A percentile compares a stretch with the other conserved stretches of the same genome.
These are phyloP conservation scores for Didymella lethalis DNA, from an alignment of 2,329 filamentous ascomycete genomes.

Conservation along the genomic window DNA sequence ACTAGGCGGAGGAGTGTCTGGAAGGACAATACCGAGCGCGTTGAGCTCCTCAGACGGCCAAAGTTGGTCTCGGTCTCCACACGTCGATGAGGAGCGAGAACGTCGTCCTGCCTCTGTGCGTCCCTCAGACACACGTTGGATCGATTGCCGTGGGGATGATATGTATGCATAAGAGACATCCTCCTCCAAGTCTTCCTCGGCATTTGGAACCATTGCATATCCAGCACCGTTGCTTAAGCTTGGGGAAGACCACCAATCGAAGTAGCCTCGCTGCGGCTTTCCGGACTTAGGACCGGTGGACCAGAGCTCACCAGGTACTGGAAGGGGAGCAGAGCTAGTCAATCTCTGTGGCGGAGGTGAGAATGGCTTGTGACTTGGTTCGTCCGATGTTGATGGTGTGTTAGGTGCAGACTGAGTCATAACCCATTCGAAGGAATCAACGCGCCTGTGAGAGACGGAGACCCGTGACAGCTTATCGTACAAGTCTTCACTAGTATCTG, in stretches of 20 bases:
- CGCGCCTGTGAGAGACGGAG: slow-evolving; percentile 16
- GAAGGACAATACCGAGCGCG: slow-evolving; percentile 16
- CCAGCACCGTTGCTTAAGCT: background rate
- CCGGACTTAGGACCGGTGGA: background rate
- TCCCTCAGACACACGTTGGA: background rate
- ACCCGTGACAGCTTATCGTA: slow-evolving; percentile 18
- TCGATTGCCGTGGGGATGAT: background rate
- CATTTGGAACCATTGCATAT: slow-evolving; percentile 4
- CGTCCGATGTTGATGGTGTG: slow-evolving; percentile 4
- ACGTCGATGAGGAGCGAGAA: background rate
- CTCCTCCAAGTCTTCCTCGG: background rate
- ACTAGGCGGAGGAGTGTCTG: slow-evolving; percentile 3
- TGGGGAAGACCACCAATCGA: slow-evolving; percentile 18
- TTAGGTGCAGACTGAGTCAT: slow-evolving; percentile 15
- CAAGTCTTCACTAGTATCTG: background rate
- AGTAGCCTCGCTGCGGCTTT: slow-evolving; percentile 3
- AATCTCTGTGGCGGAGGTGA: slow-evolving; percentile 1
- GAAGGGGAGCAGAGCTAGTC: slow-evolving; percentile 8
- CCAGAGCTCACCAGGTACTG: slow-evolving; percentile 12
- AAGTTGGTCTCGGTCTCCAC: background rate
- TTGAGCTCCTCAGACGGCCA: slow-evolving; percentile 1
- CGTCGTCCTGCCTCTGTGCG: background rate
- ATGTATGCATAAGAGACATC: background rate
- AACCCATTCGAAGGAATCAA: slow-evolving; percentile 19
- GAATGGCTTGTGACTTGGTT: background rate